phyloP scores from a whole-genome alignment of 306 rosid species.

The Glycine latifolia region DNA sequence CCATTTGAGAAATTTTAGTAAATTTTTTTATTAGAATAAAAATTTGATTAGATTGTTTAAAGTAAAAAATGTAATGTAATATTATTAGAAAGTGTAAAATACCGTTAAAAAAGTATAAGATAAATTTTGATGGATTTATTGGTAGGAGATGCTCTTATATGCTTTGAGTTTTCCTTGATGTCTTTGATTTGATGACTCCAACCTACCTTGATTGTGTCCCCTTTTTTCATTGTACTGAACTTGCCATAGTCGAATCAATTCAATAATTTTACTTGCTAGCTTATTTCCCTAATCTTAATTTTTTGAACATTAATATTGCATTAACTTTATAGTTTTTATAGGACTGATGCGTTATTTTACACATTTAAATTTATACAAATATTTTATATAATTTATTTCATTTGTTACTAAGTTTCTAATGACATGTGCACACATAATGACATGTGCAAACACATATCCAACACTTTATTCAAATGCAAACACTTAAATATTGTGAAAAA shows the following conservation, averaged over 20 bases:
- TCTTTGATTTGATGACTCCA: background rate
- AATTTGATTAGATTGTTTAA: too few relatives aligned
- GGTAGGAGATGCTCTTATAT: background rate
- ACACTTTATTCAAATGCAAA: background rate
- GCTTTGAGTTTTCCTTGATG: background rate
- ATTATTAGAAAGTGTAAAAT: too few relatives aligned
- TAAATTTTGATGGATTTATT: too few relatives aligned
- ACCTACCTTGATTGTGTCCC: background rate
- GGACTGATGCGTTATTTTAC: background rate
- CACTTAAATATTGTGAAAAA: background rate
- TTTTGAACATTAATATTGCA: background rate
- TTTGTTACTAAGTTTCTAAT: background rate
- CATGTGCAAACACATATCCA: background rate
- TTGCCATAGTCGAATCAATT: background rate
- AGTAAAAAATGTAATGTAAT: too few relatives aligned
- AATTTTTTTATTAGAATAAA: too few relatives aligned
- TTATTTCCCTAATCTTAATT: background rate
- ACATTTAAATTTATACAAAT: background rate
- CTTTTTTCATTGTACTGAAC: background rate
- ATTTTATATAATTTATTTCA: background rate
- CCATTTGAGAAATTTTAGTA: too few relatives aligned
- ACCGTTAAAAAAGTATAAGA: too few relatives aligned
- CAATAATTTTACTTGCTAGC: background rate
- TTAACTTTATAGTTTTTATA: background rate
- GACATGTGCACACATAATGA: too few relatives aligned